Base-by-base conservation (phyloP, 345 rosid genomes). In the Limnanthes douglasii region DNA sequence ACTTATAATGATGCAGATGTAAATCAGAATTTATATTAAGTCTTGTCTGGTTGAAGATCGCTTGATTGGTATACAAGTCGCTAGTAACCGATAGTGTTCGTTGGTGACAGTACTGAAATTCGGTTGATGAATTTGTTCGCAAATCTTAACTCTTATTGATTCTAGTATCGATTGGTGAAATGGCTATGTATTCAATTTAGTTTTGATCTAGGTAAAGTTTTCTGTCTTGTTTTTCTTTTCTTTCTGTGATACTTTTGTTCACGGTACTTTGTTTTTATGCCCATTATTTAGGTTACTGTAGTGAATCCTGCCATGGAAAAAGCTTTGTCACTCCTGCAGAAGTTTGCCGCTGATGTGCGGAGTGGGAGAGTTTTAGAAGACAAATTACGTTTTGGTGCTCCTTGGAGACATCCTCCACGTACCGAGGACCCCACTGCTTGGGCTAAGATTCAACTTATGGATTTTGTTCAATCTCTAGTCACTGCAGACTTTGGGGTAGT, bases 371-470 rank as follows among this genome's bases (percentile, higher is more conserved):
- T 85, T 55, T 68, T 75, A 6, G 61, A 60, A 48, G 81, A 78
- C 42, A 78, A 45, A 55, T 48, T 85, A 27, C 67, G 65, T 18
- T 92, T 73, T 69, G 99, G 99, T 56, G 73, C 90, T 56, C 55
- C 96, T 39, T 92, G 96, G 96, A 73, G 94, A 50, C 90, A 92
- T 75, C 78, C 93, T 58, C 86, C 94, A 4, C 48, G 8, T 32
- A 48, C 50, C 3, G 55, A 72, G 25, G 61, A 71, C 51, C 64
- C 72, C 22, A 37, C 49, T 32, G 70, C 51, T 15, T 80, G 96
- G 96, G 94, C 94, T 23, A 78, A 85, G 68, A 72, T 92, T 61
- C 99, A 92, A 55, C 70, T 85, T 21, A 54, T 92, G 78, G 99
- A 85, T 65, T 92, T 78, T 47, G 63, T 92, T 49, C 93, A 78